These are phyloP conservation scores for Cyclaneusma minus DNA, from an alignment of 2,329 filamentous ascomycete species.

Conservation along the genomic window DNA sequence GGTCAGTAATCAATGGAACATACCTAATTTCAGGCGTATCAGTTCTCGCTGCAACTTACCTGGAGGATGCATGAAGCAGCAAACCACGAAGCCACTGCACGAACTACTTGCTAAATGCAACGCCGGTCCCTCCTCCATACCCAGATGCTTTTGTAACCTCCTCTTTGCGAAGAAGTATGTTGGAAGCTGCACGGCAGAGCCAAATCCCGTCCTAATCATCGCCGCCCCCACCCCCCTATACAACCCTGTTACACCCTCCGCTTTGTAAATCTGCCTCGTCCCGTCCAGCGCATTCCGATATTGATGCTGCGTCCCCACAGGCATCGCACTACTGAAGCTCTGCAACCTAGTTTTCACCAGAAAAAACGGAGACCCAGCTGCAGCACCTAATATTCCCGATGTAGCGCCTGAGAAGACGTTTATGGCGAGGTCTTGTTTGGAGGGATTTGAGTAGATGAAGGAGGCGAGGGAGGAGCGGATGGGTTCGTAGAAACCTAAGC, in stretches of 20 bases:
- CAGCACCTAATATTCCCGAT: slow-evolving; percentile 81
- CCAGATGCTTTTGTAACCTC: slow-evolving; percentile 63
- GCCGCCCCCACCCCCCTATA: slow-evolving; percentile 86
- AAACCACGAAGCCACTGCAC: slow-evolving; percentile 87
- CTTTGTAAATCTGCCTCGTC: slow-evolving; percentile 58
- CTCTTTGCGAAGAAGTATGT: slow-evolving; percentile 98
- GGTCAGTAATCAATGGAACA: slow-evolving; percentile 5
- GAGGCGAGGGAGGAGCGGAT: slow-evolving; percentile 59
- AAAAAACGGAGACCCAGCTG: slow-evolving; percentile 93
- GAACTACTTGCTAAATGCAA: slow-evolving; percentile 82
- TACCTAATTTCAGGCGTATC: too few relatives aligned
- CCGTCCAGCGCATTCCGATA: slow-evolving; percentile 82
- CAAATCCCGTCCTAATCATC: slow-evolving; percentile 92
- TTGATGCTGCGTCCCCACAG: slow-evolving; percentile 90
- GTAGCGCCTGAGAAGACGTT: slow-evolving; percentile 88
- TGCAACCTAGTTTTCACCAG: slow-evolving; percentile 93
- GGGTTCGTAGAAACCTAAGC: slow-evolving; percentile 94
- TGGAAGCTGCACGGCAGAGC: slow-evolving; percentile 87
- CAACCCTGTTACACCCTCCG: slow-evolving; percentile 65
- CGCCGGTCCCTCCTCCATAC: slow-evolving; percentile 79
- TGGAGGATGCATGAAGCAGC: slow-evolving; percentile 94
- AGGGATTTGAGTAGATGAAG: slow-evolving; percentile 54
- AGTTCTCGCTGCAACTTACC: slow-evolving; percentile 32
- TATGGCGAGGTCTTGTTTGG: slow-evolving; percentile 71
- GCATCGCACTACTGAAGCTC: slow-evolving; percentile 81